Evolutionary conservation across 140 eudicot genomes (phyloP).

Genomic region (Ambrosia hybrid): DNA sequence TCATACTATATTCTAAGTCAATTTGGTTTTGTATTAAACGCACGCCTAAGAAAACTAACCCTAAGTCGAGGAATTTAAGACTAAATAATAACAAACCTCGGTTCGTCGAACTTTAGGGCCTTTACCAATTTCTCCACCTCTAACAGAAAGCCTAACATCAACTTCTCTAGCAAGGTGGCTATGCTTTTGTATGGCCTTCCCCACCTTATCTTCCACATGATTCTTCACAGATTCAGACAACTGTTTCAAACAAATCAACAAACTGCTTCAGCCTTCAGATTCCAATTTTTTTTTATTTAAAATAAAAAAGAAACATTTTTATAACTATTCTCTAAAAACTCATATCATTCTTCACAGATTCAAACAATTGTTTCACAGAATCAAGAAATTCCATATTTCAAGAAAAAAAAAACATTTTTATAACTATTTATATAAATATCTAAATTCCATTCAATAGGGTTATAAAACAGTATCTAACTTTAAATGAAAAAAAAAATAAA

Average conservation of each 20-base stretch:
- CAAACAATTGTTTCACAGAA: no score
- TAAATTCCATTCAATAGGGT: no score
- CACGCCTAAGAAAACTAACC: no score
- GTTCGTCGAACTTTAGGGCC: slow-evolving; percentile 81
- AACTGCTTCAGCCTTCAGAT: not conserved
- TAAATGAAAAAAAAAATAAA: no score
- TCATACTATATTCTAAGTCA: no score
- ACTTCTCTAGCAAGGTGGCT: slow-evolving; percentile 91
- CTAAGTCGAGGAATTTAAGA: not conserved
- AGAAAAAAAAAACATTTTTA: no score
- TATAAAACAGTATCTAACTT: no score
- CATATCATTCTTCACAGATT: not conserved
- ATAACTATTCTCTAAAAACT: not conserved
- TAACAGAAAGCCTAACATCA: slow-evolving; percentile 75
- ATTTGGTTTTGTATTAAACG: no score
- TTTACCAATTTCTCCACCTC: slow-evolving; percentile 90
- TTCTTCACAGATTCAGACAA: slow-evolving; percentile 49
- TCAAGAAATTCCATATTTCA: no score
- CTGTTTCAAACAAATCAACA: slow-evolving; percentile 37
- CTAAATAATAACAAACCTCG: slow-evolving; percentile 53
- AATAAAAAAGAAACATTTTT: not conserved
- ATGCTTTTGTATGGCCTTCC: slow-evolving; percentile 82
- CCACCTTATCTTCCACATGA: slow-evolving; percentile 88
- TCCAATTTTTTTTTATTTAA: not conserved
- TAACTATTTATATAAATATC: no score